Evolutionary conservation across 2,329 filamentous ascomycete species (phyloP), one percentile per base, ranked within the genome.

Genomic region (Fusarium redolens): DNA sequence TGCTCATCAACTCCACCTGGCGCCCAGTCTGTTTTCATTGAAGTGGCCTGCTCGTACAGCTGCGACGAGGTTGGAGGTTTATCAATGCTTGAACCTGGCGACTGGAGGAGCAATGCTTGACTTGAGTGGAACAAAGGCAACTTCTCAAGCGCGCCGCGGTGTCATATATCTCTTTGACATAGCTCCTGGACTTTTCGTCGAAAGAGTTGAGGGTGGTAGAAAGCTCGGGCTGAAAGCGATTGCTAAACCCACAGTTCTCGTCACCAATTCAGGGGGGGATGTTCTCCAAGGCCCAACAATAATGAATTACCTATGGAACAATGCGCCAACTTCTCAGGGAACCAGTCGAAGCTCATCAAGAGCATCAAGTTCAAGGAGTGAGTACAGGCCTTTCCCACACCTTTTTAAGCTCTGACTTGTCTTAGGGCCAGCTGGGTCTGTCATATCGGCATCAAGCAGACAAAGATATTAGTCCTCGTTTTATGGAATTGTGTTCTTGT

Each of bases 1-100:
- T 62, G 81, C 78, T 4, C 81, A 83, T 61, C 77, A 75, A 52
- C 74, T 83, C n/a, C 81, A 83, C 28, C 73, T 82, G 10, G 79
- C 81, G 8, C 68, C 78, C 22, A 81, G 75, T 54, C 69, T 82
- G 35, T 83, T 75, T 67, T 81, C 80, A 17, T 69, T 83, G 31
- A 83, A 82, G 47, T 83, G 81, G 81, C 80, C 81, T 12, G 79
- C 81, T 41, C 78, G 80, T 38, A 81, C 77, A 31, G 81, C 81
- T 3, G 74, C 79, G n/a, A 73, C 79, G 15, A 78, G 81, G 37
- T 67, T 83, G 4, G 81, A 83, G 61, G 78, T 81, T 14, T 83
- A 83, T 59, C 81, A 83, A 51, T 83, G 81, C 58, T 68, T 80
- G 52, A 80, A 83, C 56, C 74, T 83, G 35, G 79, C 81, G 6